Evolutionary conservation across 805 yeast genomes (phyloP).

Genomic region (Metschnikowia picachoensis): DNA sequence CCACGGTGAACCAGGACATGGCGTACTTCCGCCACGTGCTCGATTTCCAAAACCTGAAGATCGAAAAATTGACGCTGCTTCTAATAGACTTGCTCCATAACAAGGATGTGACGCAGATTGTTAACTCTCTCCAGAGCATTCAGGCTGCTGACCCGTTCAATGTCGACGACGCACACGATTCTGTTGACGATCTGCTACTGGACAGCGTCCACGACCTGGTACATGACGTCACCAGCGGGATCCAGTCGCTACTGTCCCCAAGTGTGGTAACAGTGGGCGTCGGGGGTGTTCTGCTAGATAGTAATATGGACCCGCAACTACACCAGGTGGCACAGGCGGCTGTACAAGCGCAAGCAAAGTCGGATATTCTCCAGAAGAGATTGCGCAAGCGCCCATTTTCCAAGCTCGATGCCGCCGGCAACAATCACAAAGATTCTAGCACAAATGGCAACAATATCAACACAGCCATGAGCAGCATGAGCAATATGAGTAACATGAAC

Average conservation of each 20-base stretch:
- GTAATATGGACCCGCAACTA: constrained; percentile 40
- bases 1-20: constrained; percentile 29
- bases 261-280: constrained; percentile 11
- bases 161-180: constrained; percentile 15
- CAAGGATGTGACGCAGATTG: constrained; percentile 23
- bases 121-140: constrained; percentile 28
- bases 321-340: constrained; percentile 40
- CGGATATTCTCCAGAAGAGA: constrained; percentile 8
- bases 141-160: constrained; percentile 20
- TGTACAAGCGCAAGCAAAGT: constrained; percentile 27
- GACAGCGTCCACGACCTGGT: constrained; percentile 14
- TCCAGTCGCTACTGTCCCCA: constrained; percentile 9
- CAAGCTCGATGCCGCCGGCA: constrained; percentile 3
- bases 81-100: constrained; percentile 32
- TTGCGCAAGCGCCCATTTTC: constrained; percentile 10
- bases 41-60: constrained; percentile 35
- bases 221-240: constrained; percentile 11
- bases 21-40: constrained; percentile 34
- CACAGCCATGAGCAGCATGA: not conserved
- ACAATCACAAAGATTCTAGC: not conserved
- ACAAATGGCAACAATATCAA: not conserved
- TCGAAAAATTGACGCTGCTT: constrained; percentile 35
- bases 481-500: not conserved
- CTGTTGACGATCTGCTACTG: constrained; percentile 15
- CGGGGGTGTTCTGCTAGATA: constrained; percentile 21